phyloP scores from a whole-genome alignment of 2,329 filamentous ascomycete species.

The Boeremia lycopersici region DNA sequence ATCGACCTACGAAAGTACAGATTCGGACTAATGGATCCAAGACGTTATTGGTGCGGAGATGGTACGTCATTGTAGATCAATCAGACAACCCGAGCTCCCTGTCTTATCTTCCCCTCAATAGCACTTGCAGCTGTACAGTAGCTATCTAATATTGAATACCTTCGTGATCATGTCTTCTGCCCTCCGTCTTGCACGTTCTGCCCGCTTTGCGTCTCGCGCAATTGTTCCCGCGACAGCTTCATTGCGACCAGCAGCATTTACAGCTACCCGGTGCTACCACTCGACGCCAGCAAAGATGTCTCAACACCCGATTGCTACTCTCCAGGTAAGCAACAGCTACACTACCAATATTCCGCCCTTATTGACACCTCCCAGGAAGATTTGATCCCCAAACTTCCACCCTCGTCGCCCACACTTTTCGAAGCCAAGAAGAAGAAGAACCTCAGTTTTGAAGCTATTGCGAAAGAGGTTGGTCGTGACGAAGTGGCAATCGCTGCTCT shows the following conservation, averaged over 20 bases:
- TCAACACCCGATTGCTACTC: constrained; percentile 47
- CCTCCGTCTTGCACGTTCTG: constrained; percentile 38
- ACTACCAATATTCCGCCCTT: background rate
- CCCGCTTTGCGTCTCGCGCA: constrained; percentile 39
- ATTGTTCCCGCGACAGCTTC: constrained; percentile 31
- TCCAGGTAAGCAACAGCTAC: constrained; percentile 36
- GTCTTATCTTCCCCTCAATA: constrained; percentile 25
- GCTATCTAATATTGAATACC: constrained; percentile 19
- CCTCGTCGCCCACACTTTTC: constrained; percentile 76
- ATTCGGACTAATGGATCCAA: constrained; percentile 11
- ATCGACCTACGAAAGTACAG: background rate
- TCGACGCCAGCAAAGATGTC: constrained; percentile 40
- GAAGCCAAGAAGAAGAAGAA: constrained; percentile 76
- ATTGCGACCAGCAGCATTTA: constrained; percentile 26
- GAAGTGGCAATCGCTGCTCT: constrained; percentile 86
- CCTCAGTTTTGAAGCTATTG: constrained; percentile 81
- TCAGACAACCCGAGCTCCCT: constrained; percentile 19
- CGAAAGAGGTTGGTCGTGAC: constrained; percentile 72
- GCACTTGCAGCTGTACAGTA: constrained; percentile 16
- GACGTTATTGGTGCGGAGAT: constrained; percentile 12
- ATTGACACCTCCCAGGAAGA: constrained; percentile 58
- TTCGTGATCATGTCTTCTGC: constrained; percentile 30
- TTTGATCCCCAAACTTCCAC: constrained; percentile 71
- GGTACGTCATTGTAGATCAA: constrained; percentile 19
- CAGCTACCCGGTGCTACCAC: constrained; percentile 36